Percentiles rank a stretch among this genome's conserved stretches.
Conservation (phyloP, 2,329 filamentous ascomycete genomes). For the Helotiales sp. region DNA sequence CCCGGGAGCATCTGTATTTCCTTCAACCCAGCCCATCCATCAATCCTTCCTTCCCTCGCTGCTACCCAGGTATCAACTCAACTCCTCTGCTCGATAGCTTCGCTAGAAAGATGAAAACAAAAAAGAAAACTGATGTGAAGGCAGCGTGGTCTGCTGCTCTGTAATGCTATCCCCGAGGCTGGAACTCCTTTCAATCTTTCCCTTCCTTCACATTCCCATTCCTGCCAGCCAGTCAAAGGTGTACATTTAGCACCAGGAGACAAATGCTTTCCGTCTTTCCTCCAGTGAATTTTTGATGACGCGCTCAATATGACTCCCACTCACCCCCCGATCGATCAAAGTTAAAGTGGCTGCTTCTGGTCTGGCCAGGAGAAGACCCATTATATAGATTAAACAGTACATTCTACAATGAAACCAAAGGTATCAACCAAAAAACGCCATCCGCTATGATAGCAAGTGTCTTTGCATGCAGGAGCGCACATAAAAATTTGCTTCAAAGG, state of each 20-base stretch:
- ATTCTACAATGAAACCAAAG: slow-evolving; percentile 47
- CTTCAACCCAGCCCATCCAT: background rate
- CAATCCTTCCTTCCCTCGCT: background rate
- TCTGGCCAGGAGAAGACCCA: slow-evolving; percentile 38
- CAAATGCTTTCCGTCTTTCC: slow-evolving; percentile 10
- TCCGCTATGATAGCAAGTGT: slow-evolving; percentile 46
- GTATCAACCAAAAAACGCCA: slow-evolving; percentile 47
- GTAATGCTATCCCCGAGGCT: slow-evolving; percentile 25
- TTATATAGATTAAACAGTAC: slow-evolving; percentile 48
- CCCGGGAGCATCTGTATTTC: slow-evolving; percentile 15
- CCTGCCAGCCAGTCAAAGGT: slow-evolving; percentile 5
- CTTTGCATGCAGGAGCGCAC: slow-evolving; percentile 41
- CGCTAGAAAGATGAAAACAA: slow-evolving; percentile 13
- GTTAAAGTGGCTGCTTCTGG: slow-evolving; percentile 35
- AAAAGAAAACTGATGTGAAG: slow-evolving; percentile 30
- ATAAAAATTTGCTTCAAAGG: slow-evolving; percentile 56
- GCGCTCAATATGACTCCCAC: slow-evolving; percentile 29
- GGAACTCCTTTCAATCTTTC: slow-evolving; percentile 19
- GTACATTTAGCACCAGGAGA: slow-evolving; percentile 17
- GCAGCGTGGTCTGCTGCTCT: slow-evolving; percentile 31
- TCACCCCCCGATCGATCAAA: slow-evolving; percentile 11
- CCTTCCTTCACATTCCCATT: background rate
- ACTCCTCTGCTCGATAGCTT: slow-evolving; percentile 10
- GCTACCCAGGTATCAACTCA: slow-evolving; percentile 5
- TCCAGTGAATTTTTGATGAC: slow-evolving; percentile 32